phyloP scores from a whole-genome alignment of 2,329 filamentous ascomycete species.

The Verticillium albo-atrum region DNA sequence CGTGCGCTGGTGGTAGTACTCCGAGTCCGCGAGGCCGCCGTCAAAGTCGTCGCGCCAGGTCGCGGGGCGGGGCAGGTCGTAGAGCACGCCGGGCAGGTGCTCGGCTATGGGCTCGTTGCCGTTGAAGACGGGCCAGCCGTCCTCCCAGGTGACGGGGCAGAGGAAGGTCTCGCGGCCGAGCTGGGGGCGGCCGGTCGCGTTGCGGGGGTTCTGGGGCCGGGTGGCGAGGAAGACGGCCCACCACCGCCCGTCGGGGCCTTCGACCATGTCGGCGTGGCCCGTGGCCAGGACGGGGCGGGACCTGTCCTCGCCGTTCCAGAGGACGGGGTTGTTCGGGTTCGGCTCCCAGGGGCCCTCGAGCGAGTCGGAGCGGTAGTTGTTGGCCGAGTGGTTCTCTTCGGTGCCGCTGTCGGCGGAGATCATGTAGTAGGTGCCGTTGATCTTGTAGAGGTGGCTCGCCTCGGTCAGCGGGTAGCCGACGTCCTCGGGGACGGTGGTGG shows the following conservation, averaged over 20 bases:
- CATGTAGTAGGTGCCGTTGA: conserved; percentile 11
- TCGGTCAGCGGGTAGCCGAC: conserved; percentile 7
- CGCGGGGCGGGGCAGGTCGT: conserved; percentile 6
- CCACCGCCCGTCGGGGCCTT: conserved; percentile 8
- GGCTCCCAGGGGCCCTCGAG: conserved; percentile 9
- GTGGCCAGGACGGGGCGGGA: conserved; percentile 10
- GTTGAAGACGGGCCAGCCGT: conserved; percentile 13
- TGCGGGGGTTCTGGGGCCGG: conserved; percentile 8
- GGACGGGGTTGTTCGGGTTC: conserved; percentile 10
- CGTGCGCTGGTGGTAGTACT: conserved; percentile 10
- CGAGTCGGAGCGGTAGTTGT: conserved; percentile 5
- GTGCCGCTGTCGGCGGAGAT: conserved; percentile 12
- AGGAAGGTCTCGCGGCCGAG: conserved; percentile 11
- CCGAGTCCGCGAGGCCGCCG: conserved; percentile 6
- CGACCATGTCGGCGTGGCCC: conserved; percentile 11
- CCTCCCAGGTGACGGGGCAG: conserved; percentile 9
- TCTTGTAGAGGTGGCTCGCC: conserved; percentile 12
- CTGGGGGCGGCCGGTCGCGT: conserved; percentile 6
- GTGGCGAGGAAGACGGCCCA: conserved; percentile 12
- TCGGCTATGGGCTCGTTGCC: conserved; percentile 6
- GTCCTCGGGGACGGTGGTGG: conserved; percentile 9
- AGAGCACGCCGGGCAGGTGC: conserved; percentile 7
- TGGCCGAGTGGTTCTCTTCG: conserved; percentile 9
- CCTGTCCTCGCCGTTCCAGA: conserved; percentile 11
- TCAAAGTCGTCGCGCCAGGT: conserved; percentile 13